Conservation (phyloP, 2,329 filamentous ascomycete species). For the Epichloe gansuensis region DNA sequence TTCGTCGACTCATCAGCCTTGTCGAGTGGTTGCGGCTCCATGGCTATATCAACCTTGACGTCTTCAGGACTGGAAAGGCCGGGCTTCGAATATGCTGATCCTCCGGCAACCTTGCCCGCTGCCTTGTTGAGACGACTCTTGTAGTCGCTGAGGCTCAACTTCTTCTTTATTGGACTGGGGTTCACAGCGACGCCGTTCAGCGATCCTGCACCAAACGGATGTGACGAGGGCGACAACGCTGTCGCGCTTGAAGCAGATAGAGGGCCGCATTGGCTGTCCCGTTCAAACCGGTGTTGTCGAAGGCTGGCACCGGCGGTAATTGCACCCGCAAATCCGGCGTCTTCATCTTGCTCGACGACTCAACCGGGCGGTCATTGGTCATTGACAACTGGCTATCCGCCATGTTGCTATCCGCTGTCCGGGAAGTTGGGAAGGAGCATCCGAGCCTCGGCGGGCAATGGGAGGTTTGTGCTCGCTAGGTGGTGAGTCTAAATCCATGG, state of each 20-base stretch:
- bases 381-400: constrained; percentile 18
- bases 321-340: constrained; percentile 40
- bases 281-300: constrained; percentile 27
- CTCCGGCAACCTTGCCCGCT: constrained; percentile 24
- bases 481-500: constrained; percentile 30
- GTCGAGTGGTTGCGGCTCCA: constrained; percentile 18
- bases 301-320: constrained; percentile 42
- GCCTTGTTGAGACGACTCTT: constrained; percentile 47
- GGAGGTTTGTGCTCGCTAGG: constrained; percentile 18
- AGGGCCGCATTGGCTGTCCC: constrained; percentile 24
- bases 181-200: constrained; percentile 33
- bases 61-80: constrained; percentile 24
- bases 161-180: constrained; percentile 54
- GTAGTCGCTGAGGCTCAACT: constrained; percentile 55
- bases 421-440: constrained; percentile 14
- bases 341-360: constrained; percentile 20
- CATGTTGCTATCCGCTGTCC: constrained; percentile 15
- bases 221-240: constrained; percentile 39
- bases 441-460: constrained; percentile 10
- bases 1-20: constrained; percentile 16
- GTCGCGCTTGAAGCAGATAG: constrained; percentile 31
- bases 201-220: constrained; percentile 29
- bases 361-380: background rate
- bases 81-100: constrained; percentile 19
- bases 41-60: constrained; percentile 23